Conservation (phyloP, 2,329 filamentous ascomycete species). For the Teratosphaeria epicoccoides region DNA sequence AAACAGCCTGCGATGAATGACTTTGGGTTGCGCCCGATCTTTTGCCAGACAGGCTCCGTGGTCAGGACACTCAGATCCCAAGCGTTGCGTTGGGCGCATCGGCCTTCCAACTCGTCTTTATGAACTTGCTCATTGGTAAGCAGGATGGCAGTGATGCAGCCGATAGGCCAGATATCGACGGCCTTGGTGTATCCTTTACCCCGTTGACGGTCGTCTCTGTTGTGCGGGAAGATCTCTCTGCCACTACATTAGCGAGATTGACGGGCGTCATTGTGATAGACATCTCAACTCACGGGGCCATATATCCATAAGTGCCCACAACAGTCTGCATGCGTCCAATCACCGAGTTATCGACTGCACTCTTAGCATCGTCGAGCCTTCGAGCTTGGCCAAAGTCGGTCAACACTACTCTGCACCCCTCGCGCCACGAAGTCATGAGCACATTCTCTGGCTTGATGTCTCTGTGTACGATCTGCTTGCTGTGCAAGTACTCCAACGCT, state of each 20-base stretch:
- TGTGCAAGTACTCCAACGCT: conserved; percentile 49
- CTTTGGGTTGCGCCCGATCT: conserved; percentile 32
- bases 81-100: background rate
- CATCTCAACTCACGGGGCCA: conserved; percentile 44
- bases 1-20: conserved; percentile 45
- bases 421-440: conserved; percentile 44
- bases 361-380: conserved; percentile 23
- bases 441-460: conserved; percentile 57
- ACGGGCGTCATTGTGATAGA: background rate
- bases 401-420: conserved; percentile 44
- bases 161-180: conserved; percentile 54
- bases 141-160: conserved; percentile 42
- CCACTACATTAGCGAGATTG: conserved; percentile 4
- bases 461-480: conserved; percentile 46
- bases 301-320: conserved; percentile 47
- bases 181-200: conserved; percentile 44
- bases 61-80: conserved; percentile 36
- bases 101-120: conserved; percentile 12
- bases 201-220: conserved; percentile 6
- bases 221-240: conserved; percentile 28
- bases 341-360: conserved; percentile 10
- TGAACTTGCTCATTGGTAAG: conserved; percentile 43
- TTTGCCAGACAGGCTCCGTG: conserved; percentile 32
- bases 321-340: conserved; percentile 41
- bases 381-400: conserved; percentile 52